Base-by-base conservation (phyloP, 805 yeast species). In the Pichia manshurica region DNA sequence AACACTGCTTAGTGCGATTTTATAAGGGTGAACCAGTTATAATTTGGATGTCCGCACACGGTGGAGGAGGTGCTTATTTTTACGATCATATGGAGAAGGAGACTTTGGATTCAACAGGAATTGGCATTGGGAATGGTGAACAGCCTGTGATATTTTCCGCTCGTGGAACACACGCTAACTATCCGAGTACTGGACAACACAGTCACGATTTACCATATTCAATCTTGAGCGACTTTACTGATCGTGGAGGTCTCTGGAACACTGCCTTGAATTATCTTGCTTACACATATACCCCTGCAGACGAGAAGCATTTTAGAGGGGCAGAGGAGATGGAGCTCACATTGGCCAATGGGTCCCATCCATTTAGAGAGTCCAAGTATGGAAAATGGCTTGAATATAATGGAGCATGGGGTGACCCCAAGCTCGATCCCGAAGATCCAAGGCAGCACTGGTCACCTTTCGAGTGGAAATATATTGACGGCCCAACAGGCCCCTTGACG, bases 31-130 rank as follows among this genome's bases (percentile, higher is more conserved):
- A 72, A 49, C 98, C 99, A 0, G 72, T 81, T 12, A 77, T 84
- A 45, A 79, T 90, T 19, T 91, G 98, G 98, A 85, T 93, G 95
- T 83, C 95, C 25, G 98, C 97, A 0, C 99, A 91, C 65, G 96
- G 97, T 2, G 97, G 98, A 12, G 99, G 99, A 7, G 84, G 89
- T 28, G 96, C 96, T 0, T 91, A 84, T 62, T 73, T 74, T 52
- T 90, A 82, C 62, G 72, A 76, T n/a, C 84, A 87, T 21, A 65
- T 90, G 46, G 96, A 88, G 61, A 56, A 62, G 20, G 67, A 71
- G 44, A 44, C 50, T 19, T 31, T 48, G 25, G 39, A 44, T 31
- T 7, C 31, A 12, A 39, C 50, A 17, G 50, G 50, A 15, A 44
- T 48, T 35, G 37, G 31, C 16, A 56, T 61, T 9, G 54, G 54